Evolutionary conservation across 768 basidiomycete genomes (phyloP), one percentile per base, ranked within the genome.

Genomic region (Mycena amicta): DNA sequence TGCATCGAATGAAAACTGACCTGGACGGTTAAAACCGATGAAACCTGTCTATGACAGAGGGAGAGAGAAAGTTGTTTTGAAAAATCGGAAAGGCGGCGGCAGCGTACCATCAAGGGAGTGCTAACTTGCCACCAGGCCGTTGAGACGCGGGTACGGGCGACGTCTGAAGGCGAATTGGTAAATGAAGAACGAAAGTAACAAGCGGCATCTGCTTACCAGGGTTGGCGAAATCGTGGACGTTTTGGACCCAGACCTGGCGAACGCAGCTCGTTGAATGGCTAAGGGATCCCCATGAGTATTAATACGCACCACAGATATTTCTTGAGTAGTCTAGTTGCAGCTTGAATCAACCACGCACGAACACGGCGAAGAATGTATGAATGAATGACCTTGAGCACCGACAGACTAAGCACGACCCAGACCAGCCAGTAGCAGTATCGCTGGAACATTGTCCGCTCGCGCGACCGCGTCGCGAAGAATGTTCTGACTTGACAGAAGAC

Each of bases 391-490:
- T 58, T 58, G 46, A 53, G 28, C 23, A 58, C 20, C 11, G 57
- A 58, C 11, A 58, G 41, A 22, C 5, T 5, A 13, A 37, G 33
- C 33, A 40, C 11, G 26, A 58, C 51, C 15, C 49, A 37, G 13
- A 58, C 57, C 20, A 58, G 29, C 43, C 52, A 58, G 33, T 23
- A 53, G 43, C 52, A 58, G 45, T 58, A 58, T 39, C 43, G 51
- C 31, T 53, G 57, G 16, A 58, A 53, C 20, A 20, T 1, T 4
- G 52, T 53, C 57, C 29, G 31, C 31, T 3, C 27, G 12, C 31
- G 25, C 23, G 52, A 5, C 25, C 13, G 27, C 4, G 57, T 58
- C 4, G 1, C 30, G 33, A 53, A 58, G 23, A 46, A 58, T 6
- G 31, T 49, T 4, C 40, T 5, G 26, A 29, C 57, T 53, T 58